Conservation (phyloP, 148 eudicot species). For the Suaeda aralocaspica region DNA sequence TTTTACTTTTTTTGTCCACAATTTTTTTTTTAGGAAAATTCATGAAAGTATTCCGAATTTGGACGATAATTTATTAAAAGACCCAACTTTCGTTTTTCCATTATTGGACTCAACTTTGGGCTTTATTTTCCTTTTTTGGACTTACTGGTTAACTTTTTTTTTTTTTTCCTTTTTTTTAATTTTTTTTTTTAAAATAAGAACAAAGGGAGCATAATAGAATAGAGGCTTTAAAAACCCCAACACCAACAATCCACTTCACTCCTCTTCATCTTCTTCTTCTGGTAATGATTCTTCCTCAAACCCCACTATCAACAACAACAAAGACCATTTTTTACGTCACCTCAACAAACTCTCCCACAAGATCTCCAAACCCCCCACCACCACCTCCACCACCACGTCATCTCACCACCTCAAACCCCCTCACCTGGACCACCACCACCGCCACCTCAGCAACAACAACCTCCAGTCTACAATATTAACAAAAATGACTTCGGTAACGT, state of each 20-base stretch:
- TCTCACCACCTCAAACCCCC: background rate
- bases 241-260: constrained; percentile 16
- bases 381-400: background rate
- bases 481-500: constrained; percentile 77
- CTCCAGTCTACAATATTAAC: constrained; percentile 88
- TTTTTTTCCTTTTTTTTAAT: no score
- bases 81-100: no score
- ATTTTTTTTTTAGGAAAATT: no score
- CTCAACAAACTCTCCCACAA: constrained; percentile 71
- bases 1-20: background rate
- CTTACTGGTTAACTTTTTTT: no score
- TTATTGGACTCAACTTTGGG: no score
- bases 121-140: no score
- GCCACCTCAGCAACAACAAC: constrained; percentile 25
- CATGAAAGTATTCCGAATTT: no score
- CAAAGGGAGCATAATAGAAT: no score
- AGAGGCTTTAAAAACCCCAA: background rate
- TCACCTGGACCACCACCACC: background rate
- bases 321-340: constrained; percentile 43
- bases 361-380: constrained; percentile 33
- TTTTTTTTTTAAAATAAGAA: no score
- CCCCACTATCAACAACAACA: constrained; percentile 5
- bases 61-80: no score
- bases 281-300: background rate
- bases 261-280: constrained; percentile 23